Evolutionary conservation across 2,329 filamentous ascomycete genomes (phyloP), one percentile per base, ranked within the genome.

Genomic region (Diaporthe citrichinensis): DNA sequence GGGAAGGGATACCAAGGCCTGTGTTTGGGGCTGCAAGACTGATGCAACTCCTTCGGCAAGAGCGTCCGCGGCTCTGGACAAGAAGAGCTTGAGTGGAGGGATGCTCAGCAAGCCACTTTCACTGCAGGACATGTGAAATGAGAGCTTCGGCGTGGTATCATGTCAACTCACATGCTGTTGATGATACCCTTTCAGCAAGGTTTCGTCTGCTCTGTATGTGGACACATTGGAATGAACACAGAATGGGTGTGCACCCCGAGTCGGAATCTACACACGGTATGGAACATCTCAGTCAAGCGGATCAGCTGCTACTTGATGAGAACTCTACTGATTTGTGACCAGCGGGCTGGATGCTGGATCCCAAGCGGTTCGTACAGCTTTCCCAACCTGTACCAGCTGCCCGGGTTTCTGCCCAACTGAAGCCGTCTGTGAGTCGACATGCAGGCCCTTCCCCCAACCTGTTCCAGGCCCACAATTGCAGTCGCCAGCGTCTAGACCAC

Each of bases 401-500:
- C 62, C 62, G 62, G 25, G 23, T 53, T 25, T 39, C 31, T 53
- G 65, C 49, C 14, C 65, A 28, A 10, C n/a, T 36, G 23, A 51
- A n/a, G 44, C 14, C 28, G 44, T n/a, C 25, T 49, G 28, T 6
- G 10, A 23, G 31, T 25, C n/a, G 15, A 53, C 65, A 53, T 36
- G 31, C 34, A 25, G 34, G 17, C 31, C 46, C 23, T 36, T 41
- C 25, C 10, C 31, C 9, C n/a, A 4, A 23, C 4, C 65, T 34
- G 31, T 34, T 25, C 31, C 31, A 68, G 65, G 31, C 34, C 65
- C 46, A 53, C 46, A 25, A 20, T 25, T 28, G 65, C 46, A 23
- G n/a, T 68, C 15, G 65, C 15, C 23, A 39, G 2, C 41, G 49
- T 53, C 65, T 68, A 68, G 65, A 28, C 65, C 46, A 39, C 46